A percentile compares a stretch with the other conserved stretches of the same genome.
phyloP scores from a whole-genome alignment of 768 basidiomycete genomes.

The Cantharellus cinnabarinus region DNA sequence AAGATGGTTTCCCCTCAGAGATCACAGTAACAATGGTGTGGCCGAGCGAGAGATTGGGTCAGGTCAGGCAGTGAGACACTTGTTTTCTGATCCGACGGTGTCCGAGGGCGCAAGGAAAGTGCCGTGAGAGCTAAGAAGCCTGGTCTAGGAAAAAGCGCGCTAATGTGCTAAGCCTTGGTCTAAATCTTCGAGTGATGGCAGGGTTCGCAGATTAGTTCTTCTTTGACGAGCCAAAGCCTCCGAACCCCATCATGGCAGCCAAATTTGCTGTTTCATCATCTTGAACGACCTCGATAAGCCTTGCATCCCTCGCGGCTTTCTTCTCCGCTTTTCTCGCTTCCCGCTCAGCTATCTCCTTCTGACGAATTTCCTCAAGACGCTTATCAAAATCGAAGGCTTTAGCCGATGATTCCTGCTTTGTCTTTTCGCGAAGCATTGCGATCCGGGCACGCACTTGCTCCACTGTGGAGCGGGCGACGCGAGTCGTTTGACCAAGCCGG shows the following conservation, averaged over 20 bases:
- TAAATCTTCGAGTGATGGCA: too few species aligned
- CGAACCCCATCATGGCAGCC: constrained; percentile 77
- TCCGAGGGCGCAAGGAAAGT: not conserved
- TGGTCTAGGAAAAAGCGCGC: too few species aligned
- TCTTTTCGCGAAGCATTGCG: constrained; percentile 68
- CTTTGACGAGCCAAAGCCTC: constrained; percentile 73
- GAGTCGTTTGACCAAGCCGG: constrained; percentile 87
- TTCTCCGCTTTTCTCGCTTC: constrained; percentile 61
- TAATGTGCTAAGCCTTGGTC: too few species aligned
- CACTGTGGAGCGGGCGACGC: constrained; percentile 72
- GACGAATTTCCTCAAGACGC: constrained; percentile 64
- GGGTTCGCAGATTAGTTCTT: constrained; percentile 17
- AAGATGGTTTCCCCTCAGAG: too few species aligned
- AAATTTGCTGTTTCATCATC: constrained; percentile 38
- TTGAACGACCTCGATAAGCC: constrained; percentile 29
- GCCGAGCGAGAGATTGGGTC: too few species aligned
- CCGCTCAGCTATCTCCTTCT: constrained; percentile 43
- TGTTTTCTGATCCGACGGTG: not conserved
- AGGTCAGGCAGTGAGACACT: too few species aligned
- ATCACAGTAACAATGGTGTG: too few species aligned
- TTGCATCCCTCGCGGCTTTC: constrained; percentile 56
- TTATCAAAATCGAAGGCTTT: constrained; percentile 92
- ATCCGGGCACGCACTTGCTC: constrained; percentile 86
- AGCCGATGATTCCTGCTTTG: constrained; percentile 57
- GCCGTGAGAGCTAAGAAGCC: too few species aligned